Conservation (phyloP, 73 alveolate species). For the Stentor coeruleus region DNA sequence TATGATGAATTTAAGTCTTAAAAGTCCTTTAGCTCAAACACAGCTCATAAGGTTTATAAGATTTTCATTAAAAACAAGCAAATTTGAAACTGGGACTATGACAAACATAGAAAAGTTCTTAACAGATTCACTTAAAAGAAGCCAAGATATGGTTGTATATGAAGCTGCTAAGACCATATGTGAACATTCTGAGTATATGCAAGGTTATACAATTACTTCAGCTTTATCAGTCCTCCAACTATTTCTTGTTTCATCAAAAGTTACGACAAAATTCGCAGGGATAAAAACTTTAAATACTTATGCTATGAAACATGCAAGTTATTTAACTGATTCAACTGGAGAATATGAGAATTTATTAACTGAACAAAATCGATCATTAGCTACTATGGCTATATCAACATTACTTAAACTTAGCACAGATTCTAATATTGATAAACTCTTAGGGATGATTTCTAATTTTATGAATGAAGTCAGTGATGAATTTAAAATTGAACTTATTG, state of each 20-base stretch:
- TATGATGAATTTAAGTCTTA: slow-evolving; percentile 45
- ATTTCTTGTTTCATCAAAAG: slow-evolving; percentile 41
- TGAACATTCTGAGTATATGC: slow-evolving; percentile 40
- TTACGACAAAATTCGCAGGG: slow-evolving; percentile 54
- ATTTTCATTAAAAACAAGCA: slow-evolving; percentile 51
- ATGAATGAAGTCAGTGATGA: slow-evolving; percentile 62
- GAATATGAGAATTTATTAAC: slow-evolving; percentile 55
- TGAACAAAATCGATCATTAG: slow-evolving; percentile 59
- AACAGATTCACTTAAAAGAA: slow-evolving; percentile 56
- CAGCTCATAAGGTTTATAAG: slow-evolving; percentile 76
- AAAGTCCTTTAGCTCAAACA: slow-evolving; percentile 68
- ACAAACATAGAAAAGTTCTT: slow-evolving; percentile 46
- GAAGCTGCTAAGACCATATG: slow-evolving; percentile 84
- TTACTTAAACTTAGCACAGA: slow-evolving; percentile 59
- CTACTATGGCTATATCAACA: slow-evolving; percentile 68
- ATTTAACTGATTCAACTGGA: slow-evolving; percentile 24
- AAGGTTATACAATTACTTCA: slow-evolving; percentile 33
- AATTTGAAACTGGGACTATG: slow-evolving; percentile 50
- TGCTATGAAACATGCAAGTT: slow-evolving; percentile 52
- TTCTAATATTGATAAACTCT: slow-evolving; percentile 46
- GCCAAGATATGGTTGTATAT: slow-evolving; percentile 71
- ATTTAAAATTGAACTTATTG: slow-evolving; percentile 59
- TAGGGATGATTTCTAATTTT: slow-evolving; percentile 47
- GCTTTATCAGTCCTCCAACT: slow-evolving; percentile 52
- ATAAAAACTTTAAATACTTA: slow-evolving; percentile 55